Conservation (phyloP, 495 filamentous ascomycete species). For the Elaphomyces granulatus region DNA sequence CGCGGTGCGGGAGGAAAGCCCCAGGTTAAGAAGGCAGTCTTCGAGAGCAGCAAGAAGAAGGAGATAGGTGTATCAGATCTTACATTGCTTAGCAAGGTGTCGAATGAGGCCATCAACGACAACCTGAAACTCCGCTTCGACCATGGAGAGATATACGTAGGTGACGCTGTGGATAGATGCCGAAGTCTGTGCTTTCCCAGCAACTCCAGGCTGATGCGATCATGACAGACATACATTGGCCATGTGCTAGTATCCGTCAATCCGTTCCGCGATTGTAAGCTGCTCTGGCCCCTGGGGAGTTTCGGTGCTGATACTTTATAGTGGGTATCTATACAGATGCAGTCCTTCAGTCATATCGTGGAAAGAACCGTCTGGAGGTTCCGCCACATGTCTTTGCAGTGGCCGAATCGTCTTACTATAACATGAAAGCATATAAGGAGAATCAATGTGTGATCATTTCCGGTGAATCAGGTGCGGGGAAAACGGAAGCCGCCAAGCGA, state of each 20-base stretch:
- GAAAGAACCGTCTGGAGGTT: slow-evolving; percentile 92
- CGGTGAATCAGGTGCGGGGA: slow-evolving; percentile 95
- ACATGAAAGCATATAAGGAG: slow-evolving; percentile 99
- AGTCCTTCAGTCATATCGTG: slow-evolving; percentile 79
- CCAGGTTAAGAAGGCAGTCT: slow-evolving; percentile 86
- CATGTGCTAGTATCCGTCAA: slow-evolving; percentile 99
- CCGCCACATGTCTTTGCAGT: slow-evolving; percentile 97
- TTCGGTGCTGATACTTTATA: slow-evolving; percentile 15
- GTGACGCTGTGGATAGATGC: no score
- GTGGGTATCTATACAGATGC: slow-evolving; percentile 96
- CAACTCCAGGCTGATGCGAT: slow-evolving; percentile 14
- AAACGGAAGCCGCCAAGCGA: slow-evolving; percentile 98
- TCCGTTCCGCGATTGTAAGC: slow-evolving; percentile 82
- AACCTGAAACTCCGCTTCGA: slow-evolving; percentile 97
- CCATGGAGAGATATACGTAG: slow-evolving; percentile 87
- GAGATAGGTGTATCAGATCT: slow-evolving; percentile 97
- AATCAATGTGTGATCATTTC: slow-evolving; percentile 99
- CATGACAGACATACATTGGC: slow-evolving; percentile 81
- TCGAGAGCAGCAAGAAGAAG: slow-evolving; percentile 95
- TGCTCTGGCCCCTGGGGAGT: not conserved
- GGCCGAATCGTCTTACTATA: slow-evolving; percentile 93
- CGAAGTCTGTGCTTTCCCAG: slow-evolving; percentile 8
- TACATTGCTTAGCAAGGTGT: slow-evolving; percentile 94
- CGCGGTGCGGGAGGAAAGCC: slow-evolving; percentile 38
- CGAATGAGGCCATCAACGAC: slow-evolving; percentile 98